A percentile compares a stretch with the other conserved stretches of the same genome.
These are phyloP conservation scores for Candida glucosophila DNA, from an alignment of 1,139 yeast species.

Conservation along the genomic window DNA sequence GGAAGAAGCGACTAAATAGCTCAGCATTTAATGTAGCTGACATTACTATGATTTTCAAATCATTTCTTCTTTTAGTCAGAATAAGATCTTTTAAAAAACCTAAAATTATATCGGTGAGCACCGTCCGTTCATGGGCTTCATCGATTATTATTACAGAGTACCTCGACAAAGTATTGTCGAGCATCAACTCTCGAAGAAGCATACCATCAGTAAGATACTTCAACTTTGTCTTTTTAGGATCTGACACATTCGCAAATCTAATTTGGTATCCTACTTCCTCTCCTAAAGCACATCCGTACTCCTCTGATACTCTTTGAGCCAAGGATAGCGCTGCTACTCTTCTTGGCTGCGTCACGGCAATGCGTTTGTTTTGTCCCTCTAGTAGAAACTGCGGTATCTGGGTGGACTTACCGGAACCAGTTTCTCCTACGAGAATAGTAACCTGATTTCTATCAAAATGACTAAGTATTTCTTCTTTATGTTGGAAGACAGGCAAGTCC, in stretches of 20 bases:
- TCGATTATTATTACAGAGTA: conserved; percentile 81
- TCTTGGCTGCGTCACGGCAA: conserved; percentile 95
- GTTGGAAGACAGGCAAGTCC: conserved; percentile 68
- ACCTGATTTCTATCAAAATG: conserved; percentile 53
- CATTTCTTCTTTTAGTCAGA: conserved; percentile 36
- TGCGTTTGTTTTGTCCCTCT: conserved; percentile 40
- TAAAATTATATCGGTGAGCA: conserved; percentile 79
- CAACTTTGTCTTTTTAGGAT: conserved; percentile 49
- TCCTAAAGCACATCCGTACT: conserved; percentile 71
- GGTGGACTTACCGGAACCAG: conserved; percentile 97
- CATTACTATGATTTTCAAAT: conserved; percentile 63
- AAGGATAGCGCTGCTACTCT: conserved; percentile 95
- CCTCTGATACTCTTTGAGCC: conserved; percentile 90
- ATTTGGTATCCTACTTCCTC: conserved; percentile 90
- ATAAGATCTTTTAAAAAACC: conserved; percentile 76
- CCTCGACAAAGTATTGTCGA: conserved; percentile 52
- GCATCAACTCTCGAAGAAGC: conserved; percentile 85
- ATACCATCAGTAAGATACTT: conserved; percentile 96
- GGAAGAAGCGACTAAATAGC: conserved; percentile 69
- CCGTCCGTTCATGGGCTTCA: conserved; percentile 97
- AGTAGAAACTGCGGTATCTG: conserved; percentile 90
- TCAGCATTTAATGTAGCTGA: conserved; percentile 97
- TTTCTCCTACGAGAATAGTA: conserved; percentile 84
- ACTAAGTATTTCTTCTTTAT: conserved; percentile 53
- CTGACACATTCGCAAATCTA: conserved; percentile 48